Base-by-base conservation (phyloP, 306 rosid species). In the Dryas octopetala region DNA sequence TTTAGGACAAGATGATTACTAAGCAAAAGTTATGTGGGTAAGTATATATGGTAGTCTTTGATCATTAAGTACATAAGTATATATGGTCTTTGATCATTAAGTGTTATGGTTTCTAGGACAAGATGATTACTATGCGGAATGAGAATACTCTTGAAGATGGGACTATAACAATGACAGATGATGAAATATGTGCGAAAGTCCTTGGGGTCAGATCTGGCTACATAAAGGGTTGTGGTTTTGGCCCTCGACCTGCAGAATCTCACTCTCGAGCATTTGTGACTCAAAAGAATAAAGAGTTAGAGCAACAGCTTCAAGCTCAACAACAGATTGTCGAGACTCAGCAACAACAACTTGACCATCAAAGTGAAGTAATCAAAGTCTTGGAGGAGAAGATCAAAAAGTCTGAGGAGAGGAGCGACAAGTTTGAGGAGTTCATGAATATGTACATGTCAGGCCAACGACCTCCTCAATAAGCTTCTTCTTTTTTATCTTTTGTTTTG, bases 401-500 rank as follows among this genome's bases (percentile, higher is more conserved):
- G 28, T 57, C 19, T 57, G 62, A n/a, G 62, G n/a, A 55, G 38
- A 32, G 38, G 38, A 32, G 38, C 38, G 38, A 32, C 38, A 32
- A 32, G 38, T 32, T 32, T 32, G 38, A 32, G 38, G 38, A 32
- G 3, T 32, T 32, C 3, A 32, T 32, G 38, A 32, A 32, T 1
- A 32, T 32, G 38, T 1, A 32, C 38, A 32, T 32, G 38, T 32
- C 38, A 2, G 3, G 38, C 38, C 38, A 32, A 32, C 3, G 38
- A 32, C 38, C 38, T 1, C 38, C 38, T 32, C 2, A 32, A 32
- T 32, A 32, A 32, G 38, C 23, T 32, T 32, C 3, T 32, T 32
- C 38, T 32, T 92, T 96, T 78, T 51, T 87, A 69, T 90, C 99
- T 46, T 96, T 96, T 80, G 38, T 89, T 86, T 77, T 88, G 91